Conservation (phyloP, 2,329 filamentous ascomycete species). For the Penicillium sp. region DNA sequence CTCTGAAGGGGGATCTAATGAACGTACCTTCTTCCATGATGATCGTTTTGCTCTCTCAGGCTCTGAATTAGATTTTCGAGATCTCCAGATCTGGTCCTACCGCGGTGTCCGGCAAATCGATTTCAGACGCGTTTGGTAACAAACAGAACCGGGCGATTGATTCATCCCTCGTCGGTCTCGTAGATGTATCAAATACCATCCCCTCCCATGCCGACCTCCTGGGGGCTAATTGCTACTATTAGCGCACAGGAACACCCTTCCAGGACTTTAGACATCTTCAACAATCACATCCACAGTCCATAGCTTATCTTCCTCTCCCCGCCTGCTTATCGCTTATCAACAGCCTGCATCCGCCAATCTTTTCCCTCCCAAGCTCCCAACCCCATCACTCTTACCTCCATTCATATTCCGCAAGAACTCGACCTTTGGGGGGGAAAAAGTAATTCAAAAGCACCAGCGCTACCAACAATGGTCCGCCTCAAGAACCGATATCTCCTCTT, state of each 20-base stretch:
- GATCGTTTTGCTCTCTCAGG: neutral
- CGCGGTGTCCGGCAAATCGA: no score
- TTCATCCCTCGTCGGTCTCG: neutral
- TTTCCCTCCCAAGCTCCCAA: constrained; percentile 1
- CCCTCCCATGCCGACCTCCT: no score
- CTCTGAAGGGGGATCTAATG: constrained; percentile 19
- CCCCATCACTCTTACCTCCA: neutral
- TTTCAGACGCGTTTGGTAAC: no score
- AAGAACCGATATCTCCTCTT: constrained; percentile 96
- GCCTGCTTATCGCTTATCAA: constrained; percentile 12
- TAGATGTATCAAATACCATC: neutral
- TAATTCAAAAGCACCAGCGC: neutral
- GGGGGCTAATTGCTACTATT: no score
- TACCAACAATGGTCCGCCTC: constrained; percentile 75
- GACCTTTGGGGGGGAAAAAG: no score
- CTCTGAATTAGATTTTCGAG: no score
- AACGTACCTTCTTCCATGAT: constrained; percentile 22
- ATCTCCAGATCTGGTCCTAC: no score
- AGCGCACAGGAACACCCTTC: no score
- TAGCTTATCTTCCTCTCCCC: neutral
- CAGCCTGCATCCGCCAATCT: constrained; percentile 4
- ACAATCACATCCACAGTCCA: no score
- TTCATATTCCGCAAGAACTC: neutral
- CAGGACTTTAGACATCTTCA: no score
- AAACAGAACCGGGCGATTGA: no score